phyloP scores from a whole-genome alignment of 208 protist species.

The Trypanosoma boissoni region DNA sequence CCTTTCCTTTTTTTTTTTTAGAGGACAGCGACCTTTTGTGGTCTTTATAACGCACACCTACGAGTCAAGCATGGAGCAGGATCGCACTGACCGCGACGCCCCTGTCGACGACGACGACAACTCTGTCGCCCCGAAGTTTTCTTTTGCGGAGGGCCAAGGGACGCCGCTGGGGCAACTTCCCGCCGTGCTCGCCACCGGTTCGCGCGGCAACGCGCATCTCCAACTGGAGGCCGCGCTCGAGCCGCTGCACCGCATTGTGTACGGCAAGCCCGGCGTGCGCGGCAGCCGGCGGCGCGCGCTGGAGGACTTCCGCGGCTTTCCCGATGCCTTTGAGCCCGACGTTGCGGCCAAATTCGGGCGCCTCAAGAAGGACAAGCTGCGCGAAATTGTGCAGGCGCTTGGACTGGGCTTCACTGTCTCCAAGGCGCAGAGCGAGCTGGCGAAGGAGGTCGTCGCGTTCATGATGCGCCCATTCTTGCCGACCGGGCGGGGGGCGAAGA shows the following conservation, averaged over 20 bases:
- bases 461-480: constrained; percentile 77
- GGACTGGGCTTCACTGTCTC: constrained; percentile 45
- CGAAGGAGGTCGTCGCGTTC: constrained; percentile 43
- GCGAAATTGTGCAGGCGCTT: constrained; percentile 41
- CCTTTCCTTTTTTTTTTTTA: no score
- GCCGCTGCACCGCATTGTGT: constrained; percentile 70
- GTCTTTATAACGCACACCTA: no score
- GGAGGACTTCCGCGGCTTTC: constrained; percentile 61
- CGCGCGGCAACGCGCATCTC: constrained; percentile 31
- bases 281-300: constrained; percentile 50
- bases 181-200: constrained; percentile 35
- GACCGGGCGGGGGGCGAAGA: constrained; percentile 1
- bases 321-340: constrained; percentile 31
- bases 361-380: constrained; percentile 63
- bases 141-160: constrained; percentile 46
- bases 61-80: no score
- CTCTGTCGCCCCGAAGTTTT: constrained; percentile 28
- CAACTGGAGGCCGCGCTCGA: constrained; percentile 55
- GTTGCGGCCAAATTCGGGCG: constrained; percentile 30
- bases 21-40: no score
- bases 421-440: constrained; percentile 27
- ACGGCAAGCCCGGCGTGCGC: constrained; percentile 43
- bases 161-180: constrained; percentile 43
- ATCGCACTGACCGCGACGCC: no score
- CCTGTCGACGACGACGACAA: constrained; percentile 17